A percentile compares a stretch with the other conserved stretches of the same genome.
phyloP scores from a whole-genome alignment of 23 red algal genomes.

The Gracilaria gracilis region DNA sequence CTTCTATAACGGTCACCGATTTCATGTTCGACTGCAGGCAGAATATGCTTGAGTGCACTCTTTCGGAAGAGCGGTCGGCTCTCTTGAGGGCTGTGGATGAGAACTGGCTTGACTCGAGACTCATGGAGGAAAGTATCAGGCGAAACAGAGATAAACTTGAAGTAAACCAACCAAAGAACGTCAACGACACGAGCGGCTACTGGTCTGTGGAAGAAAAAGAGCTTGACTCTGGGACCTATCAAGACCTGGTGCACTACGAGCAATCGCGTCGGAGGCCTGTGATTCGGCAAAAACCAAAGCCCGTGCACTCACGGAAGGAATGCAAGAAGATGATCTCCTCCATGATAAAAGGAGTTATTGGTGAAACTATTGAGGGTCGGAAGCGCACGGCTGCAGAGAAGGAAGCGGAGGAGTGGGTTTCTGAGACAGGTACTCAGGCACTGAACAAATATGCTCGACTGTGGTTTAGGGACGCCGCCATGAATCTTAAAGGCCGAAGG shows the following conservation, averaged over 20 bases:
- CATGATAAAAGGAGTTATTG: slow-evolving; percentile 60
- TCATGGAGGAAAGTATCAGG: slow-evolving; percentile 23
- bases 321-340: slow-evolving; percentile 30
- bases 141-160: slow-evolving; percentile 5
- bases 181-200: not conserved
- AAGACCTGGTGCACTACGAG: not conserved
- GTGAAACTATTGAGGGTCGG: slow-evolving; percentile 32
- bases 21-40: slow-evolving; percentile 46
- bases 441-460: slow-evolving; percentile 37
- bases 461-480: slow-evolving; percentile 40
- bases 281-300: not conserved
- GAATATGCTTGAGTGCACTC: not conserved
- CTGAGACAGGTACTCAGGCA: slow-evolving; percentile 5
- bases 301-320: not conserved
- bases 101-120: slow-evolving; percentile 42
- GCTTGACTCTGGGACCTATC: not conserved
- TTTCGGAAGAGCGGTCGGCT: slow-evolving; percentile 23
- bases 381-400: slow-evolving; percentile 40
- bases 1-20: not conserved
- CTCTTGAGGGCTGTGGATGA: slow-evolving; percentile 27
- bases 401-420: slow-evolving; percentile 50
- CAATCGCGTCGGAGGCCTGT: not conserved
- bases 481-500: not conserved
- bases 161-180: not conserved
- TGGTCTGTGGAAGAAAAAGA: not conserved